Conservation (phyloP, 192 early-diverging fungal genomes). For the Funneliformis mosseae region DNA sequence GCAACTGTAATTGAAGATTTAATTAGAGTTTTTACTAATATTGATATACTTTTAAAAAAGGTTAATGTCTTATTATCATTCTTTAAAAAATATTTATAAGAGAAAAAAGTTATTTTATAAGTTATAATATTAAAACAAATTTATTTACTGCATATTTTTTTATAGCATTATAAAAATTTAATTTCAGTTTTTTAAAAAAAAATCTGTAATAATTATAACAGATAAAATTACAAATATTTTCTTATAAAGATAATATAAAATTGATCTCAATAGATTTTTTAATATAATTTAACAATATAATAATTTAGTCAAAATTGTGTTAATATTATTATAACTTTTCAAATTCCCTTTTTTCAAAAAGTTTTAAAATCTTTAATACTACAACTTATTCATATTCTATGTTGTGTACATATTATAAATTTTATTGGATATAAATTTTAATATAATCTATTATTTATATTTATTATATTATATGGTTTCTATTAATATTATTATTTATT, state of each 20-base stretch:
- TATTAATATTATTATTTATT: neutral
- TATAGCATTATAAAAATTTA: neutral
- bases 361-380: neutral
- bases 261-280: constrained; percentile 7
- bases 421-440: neutral
- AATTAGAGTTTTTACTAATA: neutral
- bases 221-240: neutral
- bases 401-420: constrained; percentile 2
- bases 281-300: neutral
- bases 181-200: neutral
- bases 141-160: constrained; percentile 3
- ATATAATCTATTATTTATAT: neutral
- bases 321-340: neutral
- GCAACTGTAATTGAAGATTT: neutral
- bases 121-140: neutral
- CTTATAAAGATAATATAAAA: neutral
- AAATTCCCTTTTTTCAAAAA: constrained; percentile 18
- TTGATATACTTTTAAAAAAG: neutral
- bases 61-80: neutral
- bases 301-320: neutral
- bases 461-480: neutral
- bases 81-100: constrained; percentile 2
- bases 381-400: neutral
- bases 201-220: neutral
- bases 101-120: neutral